These are phyloP conservation scores for Coccomyxa sp. DNA, from an alignment of 139 green algal genomes.

Conservation along the genomic window DNA sequence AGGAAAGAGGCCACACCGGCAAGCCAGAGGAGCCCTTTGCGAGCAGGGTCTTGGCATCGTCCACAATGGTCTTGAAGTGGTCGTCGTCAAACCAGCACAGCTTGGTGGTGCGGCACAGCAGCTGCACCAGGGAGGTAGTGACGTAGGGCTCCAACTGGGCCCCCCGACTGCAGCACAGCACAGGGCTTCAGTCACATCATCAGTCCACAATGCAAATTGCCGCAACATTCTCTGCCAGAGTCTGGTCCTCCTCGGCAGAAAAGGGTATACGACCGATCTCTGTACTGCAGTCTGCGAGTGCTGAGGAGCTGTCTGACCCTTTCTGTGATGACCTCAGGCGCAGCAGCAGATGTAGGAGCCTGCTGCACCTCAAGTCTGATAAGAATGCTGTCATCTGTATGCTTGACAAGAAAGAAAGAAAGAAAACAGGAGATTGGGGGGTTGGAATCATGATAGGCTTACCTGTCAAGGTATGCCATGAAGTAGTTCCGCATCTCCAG, in stretches of 20 bases:
- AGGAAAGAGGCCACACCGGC: too few relatives aligned
- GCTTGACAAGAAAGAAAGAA: not conserved
- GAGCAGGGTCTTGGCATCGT: constrained; percentile 75
- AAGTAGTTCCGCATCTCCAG: constrained; percentile 89
- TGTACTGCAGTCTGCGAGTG: too few relatives aligned
- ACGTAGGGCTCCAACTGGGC: constrained; percentile 78
- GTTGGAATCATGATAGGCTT: not conserved
- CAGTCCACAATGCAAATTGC: too few relatives aligned
- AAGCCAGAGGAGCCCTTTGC: constrained; percentile 24
- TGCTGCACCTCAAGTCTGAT: too few relatives aligned
- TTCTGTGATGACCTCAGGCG: too few relatives aligned
- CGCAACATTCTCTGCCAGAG: not conserved
- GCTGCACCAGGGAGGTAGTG: constrained; percentile 64
- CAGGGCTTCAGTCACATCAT: not conserved
- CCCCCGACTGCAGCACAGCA: constrained; percentile 65
- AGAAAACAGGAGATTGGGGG: not conserved
- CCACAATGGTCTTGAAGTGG: constrained; percentile 71
- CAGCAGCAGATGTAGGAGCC: too few relatives aligned
- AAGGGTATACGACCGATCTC: not conserved
- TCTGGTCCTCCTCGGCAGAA: not conserved
- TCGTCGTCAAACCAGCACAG: constrained; percentile 95
- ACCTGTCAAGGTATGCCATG: constrained; percentile 75
- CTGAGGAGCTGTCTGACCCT: too few relatives aligned
- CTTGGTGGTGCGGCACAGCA: constrained; percentile 93
- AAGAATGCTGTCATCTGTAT: too few relatives aligned